Conservation (phyloP, 345 rosid species). For the Anastatica hierochuntica region DNA sequence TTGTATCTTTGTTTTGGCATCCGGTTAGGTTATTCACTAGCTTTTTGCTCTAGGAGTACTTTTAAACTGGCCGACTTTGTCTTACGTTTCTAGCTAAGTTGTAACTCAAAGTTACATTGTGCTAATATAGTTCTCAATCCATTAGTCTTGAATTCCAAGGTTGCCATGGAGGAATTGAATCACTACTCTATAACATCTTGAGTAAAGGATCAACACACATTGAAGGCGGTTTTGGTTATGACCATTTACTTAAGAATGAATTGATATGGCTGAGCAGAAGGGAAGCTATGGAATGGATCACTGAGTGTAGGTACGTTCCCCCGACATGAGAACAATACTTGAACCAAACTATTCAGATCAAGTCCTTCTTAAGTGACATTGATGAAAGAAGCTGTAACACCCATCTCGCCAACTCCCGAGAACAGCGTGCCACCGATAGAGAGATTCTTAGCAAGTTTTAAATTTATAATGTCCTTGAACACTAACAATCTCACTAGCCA, state of each 20-base stretch:
- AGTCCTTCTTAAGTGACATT: neutral
- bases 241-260: neutral
- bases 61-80: too few species aligned
- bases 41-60: too few species aligned
- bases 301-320: conserved; percentile 43
- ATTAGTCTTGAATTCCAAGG: neutral
- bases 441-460: too few species aligned
- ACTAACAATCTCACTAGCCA: too few species aligned
- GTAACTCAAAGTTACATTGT: too few species aligned
- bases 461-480: too few species aligned
- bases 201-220: neutral
- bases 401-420: too few species aligned
- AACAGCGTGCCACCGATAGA: too few species aligned
- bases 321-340: conserved; percentile 64
- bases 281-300: conserved; percentile 31
- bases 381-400: neutral
- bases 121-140: neutral
- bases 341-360: neutral
- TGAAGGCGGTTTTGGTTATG: neutral
- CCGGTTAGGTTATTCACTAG: too few species aligned
- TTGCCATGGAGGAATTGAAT: neutral
- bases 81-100: too few species aligned
- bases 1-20: too few species aligned
- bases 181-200: neutral
- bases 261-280: neutral